A percentile compares a stretch with the other conserved stretches of the same genome.
Evolutionary conservation across 2,329 filamentous ascomycete species (phyloP).

Genomic region (Xylariaceae sp.): DNA sequence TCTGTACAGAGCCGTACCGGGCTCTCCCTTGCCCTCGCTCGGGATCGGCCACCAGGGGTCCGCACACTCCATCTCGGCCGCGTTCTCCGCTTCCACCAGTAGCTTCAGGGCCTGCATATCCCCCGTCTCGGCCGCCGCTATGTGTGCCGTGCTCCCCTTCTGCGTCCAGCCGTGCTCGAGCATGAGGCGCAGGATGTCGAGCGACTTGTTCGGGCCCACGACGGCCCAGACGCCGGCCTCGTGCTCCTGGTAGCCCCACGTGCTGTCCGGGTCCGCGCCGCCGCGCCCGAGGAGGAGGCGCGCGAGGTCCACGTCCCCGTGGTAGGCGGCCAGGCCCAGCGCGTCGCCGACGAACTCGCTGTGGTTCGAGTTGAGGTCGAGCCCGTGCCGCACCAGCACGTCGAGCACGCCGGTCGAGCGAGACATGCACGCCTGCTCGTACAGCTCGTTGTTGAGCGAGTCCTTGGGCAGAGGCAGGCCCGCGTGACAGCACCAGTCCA

Average conservation of each 20-base stretch:
- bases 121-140: not conserved
- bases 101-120: not conserved
- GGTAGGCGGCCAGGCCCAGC: not conserved
- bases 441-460: not conserved
- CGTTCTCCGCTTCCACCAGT: not conserved
- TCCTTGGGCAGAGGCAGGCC: not conserved
- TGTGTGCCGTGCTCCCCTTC: not conserved
- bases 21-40: not conserved
- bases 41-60: constrained; percentile 1
- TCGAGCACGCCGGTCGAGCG: not conserved
- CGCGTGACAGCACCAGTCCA: not conserved
- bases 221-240: not conserved
- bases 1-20: constrained; percentile 2
- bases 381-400: not conserved
- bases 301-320: not conserved
- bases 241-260: constrained; percentile 2
- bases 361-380: not conserved
- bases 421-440: not conserved
- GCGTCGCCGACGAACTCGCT: constrained; percentile 1
- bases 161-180: constrained; percentile 1
- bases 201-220: not conserved
- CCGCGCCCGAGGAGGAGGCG: constrained; percentile 1
- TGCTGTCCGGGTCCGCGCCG: not conserved
- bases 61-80: not conserved
- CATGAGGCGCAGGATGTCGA: constrained; percentile 1